Evolutionary conservation across 2,329 filamentous ascomycete genomes (phyloP), one percentile per base, ranked within the genome.

Genomic region (Elsinoe fawcettii): DNA sequence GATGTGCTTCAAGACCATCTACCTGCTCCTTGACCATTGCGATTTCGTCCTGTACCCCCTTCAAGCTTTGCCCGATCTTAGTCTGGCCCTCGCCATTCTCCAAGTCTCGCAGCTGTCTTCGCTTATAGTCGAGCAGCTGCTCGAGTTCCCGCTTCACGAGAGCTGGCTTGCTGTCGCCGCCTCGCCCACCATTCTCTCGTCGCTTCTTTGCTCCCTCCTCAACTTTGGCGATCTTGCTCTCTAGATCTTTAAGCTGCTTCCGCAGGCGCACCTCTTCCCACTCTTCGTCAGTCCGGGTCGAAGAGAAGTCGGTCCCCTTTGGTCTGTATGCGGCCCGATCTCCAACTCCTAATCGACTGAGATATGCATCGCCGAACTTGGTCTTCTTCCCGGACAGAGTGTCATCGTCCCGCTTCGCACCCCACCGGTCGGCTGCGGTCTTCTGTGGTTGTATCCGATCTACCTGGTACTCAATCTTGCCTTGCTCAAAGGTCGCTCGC

Each of bases 181-280:
- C 81, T 63, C 80, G 80, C 66, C 67, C 75, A 2, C 69, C 68
- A 14, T 67, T 67, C 65, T 70, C 78, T 70, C 73, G 67, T 39
- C 71, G 64, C 59, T 68, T 67, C 47, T 78, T 79, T 58, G 82
- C 78, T 60, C 81, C 80, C 65, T 87, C 82, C 73, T 95, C 90
- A 1, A 96, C 86, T 59, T 87, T 85, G 34, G 85, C 83, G 61
- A 96, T 86, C 77, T 95, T 95, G 58, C 86, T 81, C 66, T 99
- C 91, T 25, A 99, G 77, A 65, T 97, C 92, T 22, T 84, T 80
- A 30, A 99, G 81, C 73, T 97, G 90, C 69, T 93, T 91, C 79
- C 95, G 92, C 63, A 99, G 79, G 56, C 91, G 83, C 44, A 97
- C 93, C 73, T 97, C 93, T 73, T 99, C 93, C 90, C 93, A 97